Conservation (phyloP, 768 basidiomycete species). For the Termitomyces sp. region DNA sequence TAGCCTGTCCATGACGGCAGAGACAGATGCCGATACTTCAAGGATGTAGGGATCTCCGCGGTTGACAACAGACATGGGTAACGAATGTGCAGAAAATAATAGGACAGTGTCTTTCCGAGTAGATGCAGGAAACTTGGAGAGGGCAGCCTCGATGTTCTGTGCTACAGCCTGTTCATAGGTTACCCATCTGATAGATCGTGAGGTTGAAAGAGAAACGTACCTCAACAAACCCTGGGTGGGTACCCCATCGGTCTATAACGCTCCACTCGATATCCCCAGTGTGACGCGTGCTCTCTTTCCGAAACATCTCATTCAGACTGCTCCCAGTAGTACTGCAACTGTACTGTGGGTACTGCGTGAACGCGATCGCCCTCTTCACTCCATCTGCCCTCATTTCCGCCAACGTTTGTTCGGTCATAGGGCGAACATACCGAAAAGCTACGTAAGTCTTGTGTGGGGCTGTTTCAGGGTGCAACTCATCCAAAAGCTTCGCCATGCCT, state of each 20-base stretch:
- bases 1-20: conserved; percentile 88
- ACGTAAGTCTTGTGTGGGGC: conserved; percentile 96
- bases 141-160: conserved; percentile 78
- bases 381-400: conserved; percentile 85
- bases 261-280: conserved; percentile 83
- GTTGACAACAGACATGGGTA: conserved; percentile 98
- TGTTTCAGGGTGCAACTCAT: conserved; percentile 89
- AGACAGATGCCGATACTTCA: conserved; percentile 92
- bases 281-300: conserved; percentile 55
- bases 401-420: conserved; percentile 79
- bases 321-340: conserved; percentile 98
- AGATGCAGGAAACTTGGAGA: conserved; percentile 70
- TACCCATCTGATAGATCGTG: neutral
- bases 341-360: conserved; percentile 99
- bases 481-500: conserved; percentile 84
- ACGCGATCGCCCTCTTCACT: conserved; percentile 88
- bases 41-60: conserved; percentile 96
- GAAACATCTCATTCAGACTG: conserved; percentile 89
- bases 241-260: conserved; percentile 97
- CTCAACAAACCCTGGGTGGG: conserved; percentile 91
- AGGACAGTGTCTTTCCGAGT: conserved; percentile 72
- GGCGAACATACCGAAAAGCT: conserved; percentile 91
- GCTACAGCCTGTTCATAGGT: conserved; percentile 67
- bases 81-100: conserved; percentile 94
- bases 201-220: conserved; percentile 34